Evolutionary conservation across 2,329 filamentous ascomycete genomes (phyloP).

Genomic region (Dactylonectria estremocensis): DNA sequence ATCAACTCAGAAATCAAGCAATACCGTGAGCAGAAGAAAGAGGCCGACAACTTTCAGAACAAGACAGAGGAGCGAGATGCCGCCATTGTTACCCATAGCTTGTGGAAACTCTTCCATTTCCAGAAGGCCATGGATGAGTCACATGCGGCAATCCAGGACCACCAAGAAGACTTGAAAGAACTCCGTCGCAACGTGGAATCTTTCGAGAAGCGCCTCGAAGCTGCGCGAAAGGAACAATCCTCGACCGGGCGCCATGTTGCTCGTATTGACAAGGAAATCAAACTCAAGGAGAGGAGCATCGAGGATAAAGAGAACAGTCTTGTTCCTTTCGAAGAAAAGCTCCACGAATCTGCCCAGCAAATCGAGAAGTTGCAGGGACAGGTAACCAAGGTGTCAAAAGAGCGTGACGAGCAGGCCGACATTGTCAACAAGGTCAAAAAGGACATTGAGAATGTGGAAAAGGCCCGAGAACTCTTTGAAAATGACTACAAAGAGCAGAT

Average conservation of each 20-base stretch:
- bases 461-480: slow-evolving; percentile 90
- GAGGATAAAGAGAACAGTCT: slow-evolving; percentile 89
- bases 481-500: slow-evolving; percentile 87
- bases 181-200: slow-evolving; percentile 89
- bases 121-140: slow-evolving; percentile 95
- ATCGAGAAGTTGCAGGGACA: slow-evolving; percentile 78
- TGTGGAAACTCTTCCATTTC: slow-evolving; percentile 98
- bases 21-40: slow-evolving; percentile 96
- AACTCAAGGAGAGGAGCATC: slow-evolving; percentile 86
- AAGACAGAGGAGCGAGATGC: slow-evolving; percentile 93
- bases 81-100: slow-evolving; percentile 91
- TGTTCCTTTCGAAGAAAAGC: slow-evolving; percentile 93
- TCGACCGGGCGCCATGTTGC: slow-evolving; percentile 82
- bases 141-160: slow-evolving; percentile 89
- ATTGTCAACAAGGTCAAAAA: slow-evolving; percentile 83
- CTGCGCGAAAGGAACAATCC: slow-evolving; percentile 86
- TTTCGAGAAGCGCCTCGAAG: slow-evolving; percentile 84
- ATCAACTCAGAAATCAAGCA: slow-evolving; percentile 99
- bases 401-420: slow-evolving; percentile 79
- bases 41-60: slow-evolving; percentile 92
- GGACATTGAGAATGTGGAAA: slow-evolving; percentile 87
- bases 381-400: slow-evolving; percentile 80
- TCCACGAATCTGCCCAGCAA: slow-evolving; percentile 82
- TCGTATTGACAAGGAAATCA: slow-evolving; percentile 89
- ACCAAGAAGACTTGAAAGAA: slow-evolving; percentile 96